Base-by-base conservation (phyloP, 495 filamentous ascomycete genomes). In the Penicillium diatomitis region DNA sequence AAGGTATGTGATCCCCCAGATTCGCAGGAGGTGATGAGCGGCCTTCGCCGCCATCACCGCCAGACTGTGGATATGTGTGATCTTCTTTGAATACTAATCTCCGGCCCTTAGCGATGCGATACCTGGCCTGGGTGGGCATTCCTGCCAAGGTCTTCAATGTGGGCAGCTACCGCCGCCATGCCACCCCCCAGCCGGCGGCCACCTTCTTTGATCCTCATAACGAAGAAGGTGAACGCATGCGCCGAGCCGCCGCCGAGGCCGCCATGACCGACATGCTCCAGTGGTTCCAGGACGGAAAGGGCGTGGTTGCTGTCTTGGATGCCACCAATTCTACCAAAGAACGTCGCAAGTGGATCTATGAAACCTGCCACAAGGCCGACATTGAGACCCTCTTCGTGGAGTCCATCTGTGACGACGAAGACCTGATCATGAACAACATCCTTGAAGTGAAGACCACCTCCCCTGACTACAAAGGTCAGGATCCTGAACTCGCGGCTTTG, bases 401-500 rank as follows among this genome's bases (percentile, higher is more conserved):
- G 74, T 90, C 85, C 12, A 88, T 89, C 59, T 98, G 92, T 64
- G 91, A 98, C 60, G 83, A 96, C 49, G 89, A 96, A 61, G 85
- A 91, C 36, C 65, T 96, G 43, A 92, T 98, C 68, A 94, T 95
- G 87, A 85, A 78, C 73, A 98, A 98, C 65, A 95, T 98, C 60
- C 81, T 89, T 47, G 92, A 96, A 63, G 92, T 98, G 52, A 98
- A 98, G 78, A 94, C 90, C 3, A 90, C 87, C 8, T 92, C 87
- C 8, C 92, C 92, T 2, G 92, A 98, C 65, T 98, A 98, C 67
- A 72, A 79, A 52, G 92, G 91, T 12, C 88, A 94, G 62, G 92
- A 98, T 61, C 92, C 92, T 9, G 92, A 98, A 60, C 69, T 73
- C 27, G 92, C 92, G 20, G 92, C 88, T 3, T 66, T 81, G 42